These are phyloP conservation scores for Xylaria sp. DNA, from an alignment of 2,329 filamentous ascomycete species.

Conservation along the genomic window DNA sequence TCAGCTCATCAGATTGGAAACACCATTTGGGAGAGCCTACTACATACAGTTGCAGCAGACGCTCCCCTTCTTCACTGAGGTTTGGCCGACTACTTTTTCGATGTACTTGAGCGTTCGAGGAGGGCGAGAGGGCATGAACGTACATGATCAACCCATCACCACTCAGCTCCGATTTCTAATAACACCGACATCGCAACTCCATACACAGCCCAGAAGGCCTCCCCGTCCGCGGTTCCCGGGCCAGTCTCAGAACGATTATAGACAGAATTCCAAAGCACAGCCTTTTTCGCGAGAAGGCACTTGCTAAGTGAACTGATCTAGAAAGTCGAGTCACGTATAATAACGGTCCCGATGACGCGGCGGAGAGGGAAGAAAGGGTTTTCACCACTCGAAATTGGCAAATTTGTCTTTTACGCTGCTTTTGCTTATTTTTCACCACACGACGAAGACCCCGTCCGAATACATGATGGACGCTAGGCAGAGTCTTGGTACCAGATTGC, in stretches of 20 bases:
- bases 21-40: conserved; percentile 58
- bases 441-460: conserved; percentile 36
- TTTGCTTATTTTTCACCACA: conserved; percentile 40
- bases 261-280: conserved; percentile 26
- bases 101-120: conserved; percentile 49
- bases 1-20: conserved; percentile 61
- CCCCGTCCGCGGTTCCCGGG: conserved; percentile 26
- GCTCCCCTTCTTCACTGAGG: conserved; percentile 62
- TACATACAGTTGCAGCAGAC: conserved; percentile 48
- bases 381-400: conserved; percentile 34
- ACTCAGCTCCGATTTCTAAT: conserved; percentile 46
- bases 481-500: conserved; percentile 40
- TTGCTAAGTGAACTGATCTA: conserved; percentile 9
- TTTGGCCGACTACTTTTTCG: conserved; percentile 58
- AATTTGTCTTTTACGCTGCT: conserved; percentile 45
- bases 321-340: conserved; percentile 32
- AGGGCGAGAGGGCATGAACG: conserved; percentile 55
- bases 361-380: conserved; percentile 40
- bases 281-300: conserved; percentile 28
- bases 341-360: conserved; percentile 17
- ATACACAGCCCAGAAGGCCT: conserved; percentile 31
- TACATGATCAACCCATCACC: conserved; percentile 31
- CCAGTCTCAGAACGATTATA: conserved; percentile 15
- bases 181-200: conserved; percentile 45
- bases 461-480: conserved; percentile 27